phyloP scores from a whole-genome alignment of 2,329 filamentous ascomycete genomes.

The Penicillium sp. region DNA sequence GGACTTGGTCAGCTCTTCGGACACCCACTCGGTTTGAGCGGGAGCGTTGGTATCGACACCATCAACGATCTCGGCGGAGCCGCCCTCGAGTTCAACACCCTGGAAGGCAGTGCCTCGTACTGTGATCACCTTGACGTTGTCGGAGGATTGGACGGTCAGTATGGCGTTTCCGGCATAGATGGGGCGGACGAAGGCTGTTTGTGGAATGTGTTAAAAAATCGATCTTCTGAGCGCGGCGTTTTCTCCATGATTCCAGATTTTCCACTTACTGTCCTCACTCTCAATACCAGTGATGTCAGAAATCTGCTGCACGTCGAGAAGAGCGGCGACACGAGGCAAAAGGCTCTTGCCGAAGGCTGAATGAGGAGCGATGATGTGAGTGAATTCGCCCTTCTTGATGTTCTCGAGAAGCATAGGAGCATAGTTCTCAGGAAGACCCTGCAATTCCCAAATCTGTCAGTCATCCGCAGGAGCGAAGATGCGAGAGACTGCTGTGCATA shows the following conservation, averaged over 20 bases:
- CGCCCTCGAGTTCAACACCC: constrained; percentile 62
- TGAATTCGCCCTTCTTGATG: constrained; percentile 91
- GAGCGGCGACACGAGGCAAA: constrained; percentile 81
- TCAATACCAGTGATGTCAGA: constrained; percentile 86
- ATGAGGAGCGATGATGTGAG: constrained; percentile 83
- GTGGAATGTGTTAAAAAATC: constrained; percentile 14
- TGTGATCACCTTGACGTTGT: constrained; percentile 81
- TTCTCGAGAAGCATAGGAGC: constrained; percentile 92
- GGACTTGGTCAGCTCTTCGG: constrained; percentile 85
- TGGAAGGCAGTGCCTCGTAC: constrained; percentile 90
- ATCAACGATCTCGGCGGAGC: constrained; percentile 70
- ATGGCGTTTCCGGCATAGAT: constrained; percentile 99
- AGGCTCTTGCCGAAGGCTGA: constrained; percentile 96
- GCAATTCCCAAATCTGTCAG: not conserved
- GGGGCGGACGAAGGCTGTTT: constrained; percentile 76
- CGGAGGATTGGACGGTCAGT: constrained; percentile 85
- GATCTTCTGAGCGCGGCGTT: constrained; percentile 15
- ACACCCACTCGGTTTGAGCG: constrained; percentile 77
- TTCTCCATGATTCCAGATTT: not conserved
- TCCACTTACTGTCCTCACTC: constrained; percentile 66
- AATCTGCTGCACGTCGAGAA: constrained; percentile 87
- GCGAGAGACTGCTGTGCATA: constrained; percentile 31
- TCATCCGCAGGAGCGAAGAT: not conserved
- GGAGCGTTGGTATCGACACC: constrained; percentile 77
- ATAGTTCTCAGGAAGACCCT: constrained; percentile 89